Percentiles rank a stretch among this genome's conserved stretches.
Evolutionary conservation across 1,284 basidiomycete genomes (phyloP).

Genomic region (Ganoderma leucocontextum): DNA sequence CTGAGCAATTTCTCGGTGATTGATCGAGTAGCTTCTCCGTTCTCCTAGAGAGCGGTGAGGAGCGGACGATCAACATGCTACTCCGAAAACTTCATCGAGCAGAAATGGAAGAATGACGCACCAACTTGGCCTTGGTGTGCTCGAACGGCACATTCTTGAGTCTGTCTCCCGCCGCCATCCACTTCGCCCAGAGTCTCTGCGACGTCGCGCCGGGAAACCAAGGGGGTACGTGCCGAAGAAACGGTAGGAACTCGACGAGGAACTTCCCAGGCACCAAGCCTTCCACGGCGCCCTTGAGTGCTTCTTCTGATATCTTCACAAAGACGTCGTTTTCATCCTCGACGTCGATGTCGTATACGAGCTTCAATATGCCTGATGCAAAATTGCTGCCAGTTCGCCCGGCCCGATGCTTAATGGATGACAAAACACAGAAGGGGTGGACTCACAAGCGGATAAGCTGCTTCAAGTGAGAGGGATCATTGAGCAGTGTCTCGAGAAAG

Average conservation of each 20-base stretch:
- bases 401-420: background rate
- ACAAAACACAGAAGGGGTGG: too few species aligned
- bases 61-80: background rate
- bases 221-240: constrained; percentile 24
- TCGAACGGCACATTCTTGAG: constrained; percentile 16
- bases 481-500: constrained; percentile 21
- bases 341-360: constrained; percentile 27
- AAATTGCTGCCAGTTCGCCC: too few species aligned
- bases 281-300: background rate
- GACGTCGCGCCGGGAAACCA: constrained; percentile 29
- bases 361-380: constrained; percentile 20
- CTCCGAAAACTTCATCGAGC: background rate
- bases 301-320: constrained; percentile 9
- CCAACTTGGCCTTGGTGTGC: constrained; percentile 9
- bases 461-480: constrained; percentile 2
- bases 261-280: constrained; percentile 20
- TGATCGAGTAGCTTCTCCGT: background rate
- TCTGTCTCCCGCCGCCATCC: constrained; percentile 11
- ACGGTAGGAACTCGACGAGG: constrained; percentile 25
- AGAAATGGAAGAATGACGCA: background rate
- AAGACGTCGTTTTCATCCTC: constrained; percentile 16
- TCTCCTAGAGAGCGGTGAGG: background rate
- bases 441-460: constrained; percentile 16
- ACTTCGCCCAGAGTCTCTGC: constrained; percentile 16
- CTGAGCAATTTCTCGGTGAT: background rate